Evolutionary conservation across 2,329 filamentous ascomycete genomes (phyloP), one percentile per base, ranked within the genome.

Genomic region (Sarocladiaceae sp.): DNA sequence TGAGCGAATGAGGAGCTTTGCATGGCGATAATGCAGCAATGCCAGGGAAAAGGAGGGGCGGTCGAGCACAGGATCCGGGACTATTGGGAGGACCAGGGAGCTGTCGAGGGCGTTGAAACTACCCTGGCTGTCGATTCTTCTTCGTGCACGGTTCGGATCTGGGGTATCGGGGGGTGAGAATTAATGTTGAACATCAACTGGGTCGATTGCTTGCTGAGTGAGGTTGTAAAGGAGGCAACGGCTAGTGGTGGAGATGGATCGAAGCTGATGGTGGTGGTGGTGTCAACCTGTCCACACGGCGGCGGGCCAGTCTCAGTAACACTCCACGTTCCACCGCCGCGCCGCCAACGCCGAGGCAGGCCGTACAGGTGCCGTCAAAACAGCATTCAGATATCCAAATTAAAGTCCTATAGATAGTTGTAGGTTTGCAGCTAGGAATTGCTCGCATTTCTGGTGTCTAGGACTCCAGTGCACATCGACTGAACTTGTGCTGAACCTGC

Each of bases 301-400:
- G n/a, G 35, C 15, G 35, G 35, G 15, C 7, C 7, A n/a, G 15
- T 37, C 5, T 8, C 35, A 37, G 15, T 6, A 15, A 20, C 33
- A n/a, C 44, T 48, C 44, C 44, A 48, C 25, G 44, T 48, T 33
- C 44, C 44, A 48, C 44, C 18, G 17, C 17, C 13, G 29, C 29
- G 18, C 40, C 40, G 40, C 40, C 44, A 48, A 48, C 44, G 44
- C 44, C 44, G 44, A 48, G 44, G 25, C 26, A 31, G 22, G 44
- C 44, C 44, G 44, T 28, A 10, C 20, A 10, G 12, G 17, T 8
- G 5, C 33, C 33, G 15, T 17, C 33, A 36, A n/a, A 36, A 36
- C 33, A 36, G 7, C 8, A 36, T 36, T 12, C 33, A 36, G 5
- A 8, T n/a, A n/a, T 36, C 33, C 8, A n/a, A n/a, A n/a, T n/a